These are phyloP conservation scores for Trichoderma reesei DNA, from an alignment of 495 filamentous ascomycete species.

Conservation along the genomic window DNA sequence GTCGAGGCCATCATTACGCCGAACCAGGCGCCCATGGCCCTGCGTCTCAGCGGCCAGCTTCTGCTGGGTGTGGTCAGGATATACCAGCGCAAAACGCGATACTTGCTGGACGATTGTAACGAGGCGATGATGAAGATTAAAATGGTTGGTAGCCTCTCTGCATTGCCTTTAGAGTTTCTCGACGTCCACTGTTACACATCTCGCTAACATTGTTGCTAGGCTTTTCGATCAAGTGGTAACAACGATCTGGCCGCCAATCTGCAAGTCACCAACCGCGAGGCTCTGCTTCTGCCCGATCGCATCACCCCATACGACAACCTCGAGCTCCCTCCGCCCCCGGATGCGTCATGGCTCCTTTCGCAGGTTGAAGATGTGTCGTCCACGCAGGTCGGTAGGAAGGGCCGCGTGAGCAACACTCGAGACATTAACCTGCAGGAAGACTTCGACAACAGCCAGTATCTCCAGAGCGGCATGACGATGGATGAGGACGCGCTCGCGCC, in stretches of 20 bases:
- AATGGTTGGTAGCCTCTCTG: conserved; percentile 54
- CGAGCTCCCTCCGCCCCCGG: conserved; percentile 51
- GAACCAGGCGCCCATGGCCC: conserved; percentile 87
- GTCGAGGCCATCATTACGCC: conserved; percentile 90
- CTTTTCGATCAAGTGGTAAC: conserved; percentile 68
- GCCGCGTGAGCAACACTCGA: conserved; percentile 47
- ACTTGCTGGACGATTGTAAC: conserved; percentile 92
- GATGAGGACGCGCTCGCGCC: conserved; percentile 44
- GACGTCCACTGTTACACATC: background rate
- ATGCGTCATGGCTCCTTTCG: conserved; percentile 63
- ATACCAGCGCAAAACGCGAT: conserved; percentile 92
- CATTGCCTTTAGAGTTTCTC: background rate
- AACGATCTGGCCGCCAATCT: conserved; percentile 65
- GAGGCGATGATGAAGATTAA: conserved; percentile 96
- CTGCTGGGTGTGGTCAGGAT: conserved; percentile 93
- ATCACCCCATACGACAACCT: conserved; percentile 85
- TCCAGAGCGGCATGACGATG: conserved; percentile 52
- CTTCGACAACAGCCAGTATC: conserved; percentile 53
- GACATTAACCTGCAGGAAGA: conserved; percentile 54
- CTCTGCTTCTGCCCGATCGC: conserved; percentile 73
- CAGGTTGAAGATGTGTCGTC: conserved; percentile 48
- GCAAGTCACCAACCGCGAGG: conserved; percentile 53
- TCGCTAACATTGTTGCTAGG: conserved; percentile 40
- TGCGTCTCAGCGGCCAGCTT: conserved; percentile 88
- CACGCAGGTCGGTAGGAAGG: conserved; percentile 41